Conservation (phyloP, 768 basidiomycete species). For the Nidularia sp. region DNA sequence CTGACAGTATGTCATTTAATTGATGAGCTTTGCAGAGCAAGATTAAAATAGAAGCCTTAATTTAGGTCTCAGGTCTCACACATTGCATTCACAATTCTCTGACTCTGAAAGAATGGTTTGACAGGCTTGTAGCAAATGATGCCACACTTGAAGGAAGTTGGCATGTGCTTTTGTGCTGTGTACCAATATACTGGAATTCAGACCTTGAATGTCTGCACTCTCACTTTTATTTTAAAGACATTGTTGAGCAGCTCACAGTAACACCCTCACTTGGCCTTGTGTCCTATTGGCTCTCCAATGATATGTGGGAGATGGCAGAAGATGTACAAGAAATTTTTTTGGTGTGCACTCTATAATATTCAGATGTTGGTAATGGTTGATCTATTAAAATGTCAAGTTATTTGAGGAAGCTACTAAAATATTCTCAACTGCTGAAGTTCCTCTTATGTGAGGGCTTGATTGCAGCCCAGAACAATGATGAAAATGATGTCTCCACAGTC, state of each 20-base stretch:
- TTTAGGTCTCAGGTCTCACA: constrained; percentile 13
- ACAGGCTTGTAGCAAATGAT: constrained; percentile 11
- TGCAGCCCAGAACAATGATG: constrained; percentile 9
- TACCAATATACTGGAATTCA: constrained; percentile 25
- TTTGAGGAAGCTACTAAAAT: constrained; percentile 16
- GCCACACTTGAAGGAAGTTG: constrained; percentile 5
- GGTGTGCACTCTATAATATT: no score
- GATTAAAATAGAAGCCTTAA: constrained; percentile 2
- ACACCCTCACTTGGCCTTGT: constrained; percentile 6
- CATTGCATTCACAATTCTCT: constrained; percentile 16
- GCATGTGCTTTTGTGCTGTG: constrained; percentile 11
- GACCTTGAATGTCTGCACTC: constrained; percentile 19
- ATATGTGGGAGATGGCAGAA: constrained; percentile 19
- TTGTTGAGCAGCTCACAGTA: constrained; percentile 15
- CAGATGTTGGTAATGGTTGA: no score
- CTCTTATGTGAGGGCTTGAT: constrained; percentile 12
- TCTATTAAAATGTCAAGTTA: constrained; percentile 16
- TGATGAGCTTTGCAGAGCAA: no score
- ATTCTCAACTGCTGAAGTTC: constrained; percentile 17
- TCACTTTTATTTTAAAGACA: constrained; percentile 16
- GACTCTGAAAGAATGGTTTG: constrained; percentile 18
- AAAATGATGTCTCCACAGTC: constrained; percentile 9
- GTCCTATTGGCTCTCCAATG: constrained; percentile 12
- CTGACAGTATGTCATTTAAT: no score
- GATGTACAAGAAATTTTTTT: constrained; percentile 17